These are phyloP conservation scores for Podospora pseudocomata DNA, from an alignment of 495 filamentous ascomycete genomes.

Conservation along the genomic window DNA sequence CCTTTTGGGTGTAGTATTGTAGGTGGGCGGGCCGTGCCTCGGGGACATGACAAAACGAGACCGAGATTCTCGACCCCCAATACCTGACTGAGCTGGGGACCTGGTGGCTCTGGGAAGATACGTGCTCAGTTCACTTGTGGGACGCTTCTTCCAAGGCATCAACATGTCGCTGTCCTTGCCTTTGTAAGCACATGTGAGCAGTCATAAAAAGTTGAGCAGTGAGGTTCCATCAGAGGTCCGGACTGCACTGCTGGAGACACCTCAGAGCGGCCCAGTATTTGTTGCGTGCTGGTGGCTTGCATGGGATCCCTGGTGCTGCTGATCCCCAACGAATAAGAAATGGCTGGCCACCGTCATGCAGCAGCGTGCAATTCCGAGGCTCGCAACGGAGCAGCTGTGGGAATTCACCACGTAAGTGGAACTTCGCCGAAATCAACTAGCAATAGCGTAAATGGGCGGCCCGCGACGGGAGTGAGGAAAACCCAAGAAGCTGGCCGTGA, in stretches of 20 bases:
- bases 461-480: no score
- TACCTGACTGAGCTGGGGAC: no score
- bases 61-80: no score
- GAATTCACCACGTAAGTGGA: no score
- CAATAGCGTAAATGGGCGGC: no score
- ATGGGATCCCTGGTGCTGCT: not conserved
- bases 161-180: not conserved
- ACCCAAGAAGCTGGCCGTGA: no score
- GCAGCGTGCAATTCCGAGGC: not conserved
- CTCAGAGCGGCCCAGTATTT: constrained; percentile 30
- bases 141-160: not conserved
- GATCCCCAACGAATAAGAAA: not conserved
- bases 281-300: not conserved
- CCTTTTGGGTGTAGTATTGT: not conserved
- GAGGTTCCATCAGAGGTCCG: not conserved
- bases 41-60: not conserved
- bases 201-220: not conserved
- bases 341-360: not conserved
- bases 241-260: not conserved
- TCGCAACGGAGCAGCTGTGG: no score
- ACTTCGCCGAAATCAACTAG: no score
- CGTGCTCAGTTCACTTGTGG: not conserved
- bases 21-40: not conserved
- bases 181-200: not conserved
- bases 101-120: not conserved